These are phyloP conservation scores for Nakazawaea wickerhamii DNA, from an alignment of 805 yeast species.

Conservation along the genomic window DNA sequence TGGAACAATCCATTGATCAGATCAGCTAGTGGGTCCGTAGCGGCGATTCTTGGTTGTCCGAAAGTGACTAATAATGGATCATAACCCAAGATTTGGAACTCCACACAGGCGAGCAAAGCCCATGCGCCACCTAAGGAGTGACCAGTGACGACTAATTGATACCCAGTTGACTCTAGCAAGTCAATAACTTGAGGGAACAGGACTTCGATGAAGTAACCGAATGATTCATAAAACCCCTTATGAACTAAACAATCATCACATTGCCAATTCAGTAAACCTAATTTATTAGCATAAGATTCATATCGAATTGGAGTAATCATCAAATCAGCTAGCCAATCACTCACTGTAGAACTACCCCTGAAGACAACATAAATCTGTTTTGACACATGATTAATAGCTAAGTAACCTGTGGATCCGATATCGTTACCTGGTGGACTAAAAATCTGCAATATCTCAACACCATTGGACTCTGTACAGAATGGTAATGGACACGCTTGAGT, in stretches of 20 bases:
- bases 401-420: conserved; percentile 39
- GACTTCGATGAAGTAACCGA: conserved; percentile 28
- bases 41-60: conserved; percentile 63
- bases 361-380: conserved; percentile 44
- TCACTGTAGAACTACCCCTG: conserved; percentile 57
- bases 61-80: conserved; percentile 51
- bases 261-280: not conserved
- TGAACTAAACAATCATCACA: conserved; percentile 37
- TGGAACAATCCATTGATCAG: conserved; percentile 49
- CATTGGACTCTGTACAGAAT: no score
- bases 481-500: not conserved
- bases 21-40: conserved; percentile 37
- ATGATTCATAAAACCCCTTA: conserved; percentile 52
- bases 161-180: conserved; percentile 33
- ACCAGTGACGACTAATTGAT: conserved; percentile 52
- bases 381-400: conserved; percentile 41
- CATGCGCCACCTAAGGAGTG: conserved; percentile 78
- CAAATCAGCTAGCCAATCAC: conserved; percentile 62
- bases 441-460: conserved; percentile 33
- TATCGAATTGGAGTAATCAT: conserved; percentile 41
- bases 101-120: conserved; percentile 58
- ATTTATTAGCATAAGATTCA: conserved; percentile 31
- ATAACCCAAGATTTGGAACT: conserved; percentile 47
- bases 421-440: conserved; percentile 29
- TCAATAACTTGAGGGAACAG: conserved; percentile 21